Evolutionary conservation across 306 rosid genomes (phyloP).

Genomic region (Quercus rubra): DNA sequence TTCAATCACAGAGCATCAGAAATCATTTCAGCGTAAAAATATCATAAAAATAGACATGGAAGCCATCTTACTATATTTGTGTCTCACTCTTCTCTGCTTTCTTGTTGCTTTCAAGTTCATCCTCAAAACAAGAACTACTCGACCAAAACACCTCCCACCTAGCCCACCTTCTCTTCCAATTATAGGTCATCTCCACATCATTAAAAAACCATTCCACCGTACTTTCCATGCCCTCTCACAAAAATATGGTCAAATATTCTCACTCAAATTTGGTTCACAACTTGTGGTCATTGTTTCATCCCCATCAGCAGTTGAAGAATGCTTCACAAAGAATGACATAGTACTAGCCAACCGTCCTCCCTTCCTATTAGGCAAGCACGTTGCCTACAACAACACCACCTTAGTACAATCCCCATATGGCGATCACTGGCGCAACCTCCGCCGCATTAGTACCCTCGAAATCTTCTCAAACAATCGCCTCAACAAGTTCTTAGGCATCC

Average conservation of each 20-base stretch:
- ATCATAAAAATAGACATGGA: no score
- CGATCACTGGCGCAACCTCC: conserved; percentile 78
- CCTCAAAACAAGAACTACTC: neutral
- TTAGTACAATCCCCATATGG: conserved; percentile 38
- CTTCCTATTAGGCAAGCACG: conserved; percentile 25
- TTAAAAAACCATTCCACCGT: conserved; percentile 38
- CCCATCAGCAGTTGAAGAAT: conserved; percentile 41
- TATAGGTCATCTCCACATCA: conserved; percentile 54
- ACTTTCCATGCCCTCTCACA: conserved; percentile 27
- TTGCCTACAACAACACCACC: conserved; percentile 40
- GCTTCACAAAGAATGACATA: conserved; percentile 67
- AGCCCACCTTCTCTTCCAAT: conserved; percentile 47
- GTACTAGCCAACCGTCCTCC: conserved; percentile 48
- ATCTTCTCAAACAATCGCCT: conserved; percentile 45
- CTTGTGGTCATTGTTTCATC: conserved; percentile 48
- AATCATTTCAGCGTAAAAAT: no score
- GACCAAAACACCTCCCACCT: conserved; percentile 44
- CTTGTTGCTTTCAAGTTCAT: conserved; percentile 28
- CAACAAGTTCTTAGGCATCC: conserved; percentile 21
- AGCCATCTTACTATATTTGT: no score
- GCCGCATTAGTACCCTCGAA: conserved; percentile 57
- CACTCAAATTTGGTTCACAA: conserved; percentile 30
- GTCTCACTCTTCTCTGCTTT: conserved; percentile 1
- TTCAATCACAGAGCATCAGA: no score
- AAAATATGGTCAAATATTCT: conserved; percentile 36